Conservation (phyloP, 768 basidiomycete genomes). For the Amanita exitialis region DNA sequence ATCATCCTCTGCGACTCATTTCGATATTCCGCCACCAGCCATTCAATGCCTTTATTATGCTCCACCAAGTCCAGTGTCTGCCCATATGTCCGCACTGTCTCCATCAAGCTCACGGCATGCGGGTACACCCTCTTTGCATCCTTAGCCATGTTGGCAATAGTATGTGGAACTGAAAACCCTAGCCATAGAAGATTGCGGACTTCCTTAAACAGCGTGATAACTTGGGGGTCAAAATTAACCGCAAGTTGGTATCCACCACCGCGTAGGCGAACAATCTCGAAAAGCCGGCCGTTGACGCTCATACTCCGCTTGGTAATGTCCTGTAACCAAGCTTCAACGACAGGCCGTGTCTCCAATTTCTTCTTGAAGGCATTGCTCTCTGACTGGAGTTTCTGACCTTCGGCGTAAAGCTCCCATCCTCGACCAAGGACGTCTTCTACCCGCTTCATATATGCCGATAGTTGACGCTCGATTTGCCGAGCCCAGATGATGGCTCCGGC, state of each 20-base stretch:
- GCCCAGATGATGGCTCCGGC: conserved; percentile 99
- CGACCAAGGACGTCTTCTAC: conserved; percentile 97
- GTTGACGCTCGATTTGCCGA: conserved; percentile 94
- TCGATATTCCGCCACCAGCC: conserved; percentile 90
- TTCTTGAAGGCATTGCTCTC: conserved; percentile 88
- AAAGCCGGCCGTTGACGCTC: conserved; percentile 84
- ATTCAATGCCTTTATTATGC: conserved; percentile 83
- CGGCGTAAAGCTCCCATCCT: conserved; percentile 99
- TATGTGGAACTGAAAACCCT: conserved; percentile 91
- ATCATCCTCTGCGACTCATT: conserved; percentile 94
- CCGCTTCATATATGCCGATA: conserved; percentile 95
- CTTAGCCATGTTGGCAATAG: conserved; percentile 93
- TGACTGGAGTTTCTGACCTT: conserved; percentile 93
- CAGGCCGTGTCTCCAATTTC: conserved; percentile 89
- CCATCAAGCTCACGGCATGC: conserved; percentile 96
- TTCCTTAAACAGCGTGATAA: conserved; percentile 98
- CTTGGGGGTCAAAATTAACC: conserved; percentile 97
- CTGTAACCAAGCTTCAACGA: conserved; percentile 94
- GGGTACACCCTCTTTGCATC: conserved; percentile 98
- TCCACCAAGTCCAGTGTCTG: conserved; percentile 92
- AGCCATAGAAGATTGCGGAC: conserved; percentile 94
- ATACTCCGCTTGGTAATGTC: conserved; percentile 92
- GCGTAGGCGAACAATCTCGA: conserved; percentile 76
- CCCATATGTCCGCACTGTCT: conserved; percentile 95
- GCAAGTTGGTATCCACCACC: conserved; percentile 78